These are phyloP conservation scores for Ceratocystis eucalypticola DNA, from an alignment of 2,329 filamentous ascomycete species.

Conservation along the genomic window DNA sequence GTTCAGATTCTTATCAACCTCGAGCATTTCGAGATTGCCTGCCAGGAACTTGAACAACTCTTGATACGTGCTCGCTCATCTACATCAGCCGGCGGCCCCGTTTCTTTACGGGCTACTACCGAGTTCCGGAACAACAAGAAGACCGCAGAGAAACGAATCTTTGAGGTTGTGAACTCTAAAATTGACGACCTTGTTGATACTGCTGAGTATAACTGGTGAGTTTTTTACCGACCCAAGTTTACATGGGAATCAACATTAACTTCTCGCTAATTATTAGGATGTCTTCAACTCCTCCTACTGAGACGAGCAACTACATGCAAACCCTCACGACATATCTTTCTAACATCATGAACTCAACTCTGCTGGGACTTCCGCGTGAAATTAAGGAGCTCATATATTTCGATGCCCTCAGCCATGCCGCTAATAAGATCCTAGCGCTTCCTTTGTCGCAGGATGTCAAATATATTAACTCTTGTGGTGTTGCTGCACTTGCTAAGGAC, in stretches of 20 bases:
- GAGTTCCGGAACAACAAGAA: slow-evolving; percentile 86
- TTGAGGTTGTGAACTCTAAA: slow-evolving; percentile 96
- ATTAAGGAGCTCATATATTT: slow-evolving; percentile 98
- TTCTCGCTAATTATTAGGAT: slow-evolving; percentile 29
- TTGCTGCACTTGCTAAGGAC: slow-evolving; percentile 67
- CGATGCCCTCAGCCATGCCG: slow-evolving; percentile 82
- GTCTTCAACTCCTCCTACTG: slow-evolving; percentile 44
- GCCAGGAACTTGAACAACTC: slow-evolving; percentile 73
- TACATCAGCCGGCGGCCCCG: slow-evolving; percentile 63
- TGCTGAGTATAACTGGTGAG: slow-evolving; percentile 86
- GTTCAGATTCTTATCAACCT: slow-evolving; percentile 97
- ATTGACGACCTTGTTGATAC: slow-evolving; percentile 96
- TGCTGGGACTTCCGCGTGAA: slow-evolving; percentile 82
- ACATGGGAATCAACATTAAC: neutral
- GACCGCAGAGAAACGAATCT: slow-evolving; percentile 91
- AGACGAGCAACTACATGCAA: slow-evolving; percentile 89
- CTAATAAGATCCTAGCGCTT: slow-evolving; percentile 67
- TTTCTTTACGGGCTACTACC: slow-evolving; percentile 69
- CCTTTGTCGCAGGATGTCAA: slow-evolving; percentile 68
- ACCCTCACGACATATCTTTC: slow-evolving; percentile 84
- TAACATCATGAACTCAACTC: slow-evolving; percentile 91
- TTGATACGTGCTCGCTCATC: slow-evolving; percentile 75
- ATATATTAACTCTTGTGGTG: slow-evolving; percentile 76
- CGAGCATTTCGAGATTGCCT: slow-evolving; percentile 91
- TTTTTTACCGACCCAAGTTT: neutral